phyloP scores from a whole-genome alignment of 306 rosid genomes.

The Cotoneaster glaucophyllus region DNA sequence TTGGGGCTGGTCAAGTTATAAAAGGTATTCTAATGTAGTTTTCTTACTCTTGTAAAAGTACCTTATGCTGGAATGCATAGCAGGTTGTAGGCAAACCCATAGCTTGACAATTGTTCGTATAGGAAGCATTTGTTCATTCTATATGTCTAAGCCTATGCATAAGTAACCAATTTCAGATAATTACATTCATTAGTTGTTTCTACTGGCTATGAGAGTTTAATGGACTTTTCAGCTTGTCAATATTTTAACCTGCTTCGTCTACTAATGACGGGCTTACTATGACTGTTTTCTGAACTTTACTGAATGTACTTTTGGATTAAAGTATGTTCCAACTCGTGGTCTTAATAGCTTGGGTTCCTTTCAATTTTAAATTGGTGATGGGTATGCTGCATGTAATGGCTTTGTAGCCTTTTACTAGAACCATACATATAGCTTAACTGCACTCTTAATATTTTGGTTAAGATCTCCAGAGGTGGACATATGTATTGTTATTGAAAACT shows the following conservation, averaged over 20 bases:
- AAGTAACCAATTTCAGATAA: not conserved
- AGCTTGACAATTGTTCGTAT: not conserved
- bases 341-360: not conserved
- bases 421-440: not conserved
- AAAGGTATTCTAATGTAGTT: constrained; percentile 43
- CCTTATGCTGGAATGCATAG: not conserved
- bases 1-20: constrained; percentile 92
- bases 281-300: not conserved
- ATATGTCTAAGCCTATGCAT: not conserved
- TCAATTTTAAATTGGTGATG: not conserved
- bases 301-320: not conserved
- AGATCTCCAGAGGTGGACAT: not conserved
- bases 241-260: not conserved
- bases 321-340: not conserved
- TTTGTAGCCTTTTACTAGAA: not conserved
- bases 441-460: not conserved
- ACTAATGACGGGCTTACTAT: not conserved
- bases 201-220: not conserved
- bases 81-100: not conserved
- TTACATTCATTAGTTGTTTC: not conserved
- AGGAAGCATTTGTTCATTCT: not conserved
- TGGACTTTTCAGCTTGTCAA: not conserved
- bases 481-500: not conserved
- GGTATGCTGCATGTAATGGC: not conserved
- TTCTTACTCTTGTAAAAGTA: not conserved